Evolutionary conservation across 495 filamentous ascomycete genomes (phyloP).

Genomic region (Massariosphaeria phaeospora): DNA sequence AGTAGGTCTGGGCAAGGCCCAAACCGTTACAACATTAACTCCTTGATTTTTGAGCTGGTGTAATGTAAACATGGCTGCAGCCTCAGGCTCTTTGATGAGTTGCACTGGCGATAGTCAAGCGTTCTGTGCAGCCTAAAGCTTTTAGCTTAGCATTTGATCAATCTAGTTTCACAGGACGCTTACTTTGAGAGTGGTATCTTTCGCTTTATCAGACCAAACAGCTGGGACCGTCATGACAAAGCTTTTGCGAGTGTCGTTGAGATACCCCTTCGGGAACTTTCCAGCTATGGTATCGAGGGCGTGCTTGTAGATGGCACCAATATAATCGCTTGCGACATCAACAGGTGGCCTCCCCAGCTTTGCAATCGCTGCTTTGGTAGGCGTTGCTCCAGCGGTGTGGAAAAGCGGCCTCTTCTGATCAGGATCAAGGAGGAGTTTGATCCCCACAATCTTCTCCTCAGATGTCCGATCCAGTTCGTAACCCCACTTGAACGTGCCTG

Average conservation of each 20-base stretch:
- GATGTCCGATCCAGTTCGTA: neutral
- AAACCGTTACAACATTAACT: neutral
- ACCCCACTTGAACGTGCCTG: conserved; percentile 3
- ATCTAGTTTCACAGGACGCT: neutral
- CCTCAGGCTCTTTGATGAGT: neutral
- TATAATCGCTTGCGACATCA: conserved; percentile 11
- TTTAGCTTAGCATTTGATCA: neutral
- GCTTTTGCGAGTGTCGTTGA: neutral
- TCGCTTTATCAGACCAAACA: conserved; percentile 8
- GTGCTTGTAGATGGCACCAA: conserved; percentile 5
- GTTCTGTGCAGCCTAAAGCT: neutral
- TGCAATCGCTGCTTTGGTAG: neutral
- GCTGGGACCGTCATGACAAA: conserved; percentile 3
- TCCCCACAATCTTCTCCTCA: neutral
- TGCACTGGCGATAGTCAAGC: neutral
- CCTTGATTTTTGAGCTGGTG: neutral
- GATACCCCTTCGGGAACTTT: conserved; percentile 2
- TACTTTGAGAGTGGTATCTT: conserved; percentile 1
- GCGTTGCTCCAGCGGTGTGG: neutral
- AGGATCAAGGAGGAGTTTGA: neutral
- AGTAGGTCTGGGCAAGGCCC: too few relatives aligned
- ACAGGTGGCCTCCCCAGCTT: conserved; percentile 1
- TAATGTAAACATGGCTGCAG: neutral
- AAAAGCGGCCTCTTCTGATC: neutral
- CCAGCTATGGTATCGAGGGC: neutral